Conservation (phyloP, 208 protist species). For the Leishmania braziliensis region DNA sequence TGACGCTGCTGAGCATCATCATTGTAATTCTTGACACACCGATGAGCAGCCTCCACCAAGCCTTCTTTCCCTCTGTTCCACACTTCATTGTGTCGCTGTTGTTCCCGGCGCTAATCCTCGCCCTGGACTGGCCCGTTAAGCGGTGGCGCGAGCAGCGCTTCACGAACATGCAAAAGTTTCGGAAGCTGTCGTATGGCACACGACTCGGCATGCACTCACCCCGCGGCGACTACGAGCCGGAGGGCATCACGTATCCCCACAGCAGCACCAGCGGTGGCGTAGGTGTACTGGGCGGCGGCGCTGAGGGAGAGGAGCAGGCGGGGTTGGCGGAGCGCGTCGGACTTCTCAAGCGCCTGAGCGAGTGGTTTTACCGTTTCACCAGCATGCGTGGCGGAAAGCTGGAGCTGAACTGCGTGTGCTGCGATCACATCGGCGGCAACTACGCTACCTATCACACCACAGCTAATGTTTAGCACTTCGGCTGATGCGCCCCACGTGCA, state of each 20-base stretch:
- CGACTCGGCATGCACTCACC: conserved; percentile 93
- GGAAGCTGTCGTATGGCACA: conserved; percentile 86
- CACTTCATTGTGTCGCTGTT: conserved; percentile 66
- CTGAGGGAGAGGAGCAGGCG: background rate
- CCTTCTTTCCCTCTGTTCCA: conserved; percentile 67
- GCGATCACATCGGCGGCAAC: conserved; percentile 89
- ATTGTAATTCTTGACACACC: conserved; percentile 56
- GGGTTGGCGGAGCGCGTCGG: conserved; percentile 8
- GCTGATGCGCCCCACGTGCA: background rate
- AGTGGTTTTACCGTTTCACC: conserved; percentile 81
- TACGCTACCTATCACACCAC: conserved; percentile 80
- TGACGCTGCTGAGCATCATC: conserved; percentile 61
- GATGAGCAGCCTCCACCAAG: conserved; percentile 12
- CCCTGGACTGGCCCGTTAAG: conserved; percentile 85
- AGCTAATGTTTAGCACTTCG: conserved; percentile 12
- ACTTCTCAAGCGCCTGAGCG: conserved; percentile 51
- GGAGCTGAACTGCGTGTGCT: conserved; percentile 91
- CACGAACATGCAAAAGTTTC: conserved; percentile 89
- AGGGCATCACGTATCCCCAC: conserved; percentile 53
- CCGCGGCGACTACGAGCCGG: conserved; percentile 88
- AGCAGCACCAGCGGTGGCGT: conserved; percentile 2
- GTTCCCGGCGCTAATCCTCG: conserved; percentile 72
- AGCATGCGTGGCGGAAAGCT: conserved; percentile 75
- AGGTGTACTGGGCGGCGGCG: background rate
- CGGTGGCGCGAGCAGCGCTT: conserved; percentile 77